Percentiles rank a stretch among this genome's conserved stretches.
These are phyloP conservation scores for Talaromyces sp. DNA, from an alignment of 2,329 filamentous ascomycete genomes.

Conservation along the genomic window DNA sequence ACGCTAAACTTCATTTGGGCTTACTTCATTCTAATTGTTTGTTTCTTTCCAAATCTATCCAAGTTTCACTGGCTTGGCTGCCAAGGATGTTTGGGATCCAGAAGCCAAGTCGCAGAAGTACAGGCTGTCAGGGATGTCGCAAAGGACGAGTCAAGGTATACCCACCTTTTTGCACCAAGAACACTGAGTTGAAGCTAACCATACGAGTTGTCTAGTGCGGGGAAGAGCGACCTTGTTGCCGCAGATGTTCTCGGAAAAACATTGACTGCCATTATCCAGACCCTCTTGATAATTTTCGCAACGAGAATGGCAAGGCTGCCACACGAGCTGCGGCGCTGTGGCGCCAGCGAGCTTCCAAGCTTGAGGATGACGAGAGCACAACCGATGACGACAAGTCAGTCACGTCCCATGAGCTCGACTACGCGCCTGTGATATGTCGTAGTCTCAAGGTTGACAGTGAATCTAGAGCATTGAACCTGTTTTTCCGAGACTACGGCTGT, in stretches of 20 bases:
- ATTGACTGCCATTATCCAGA: neutral
- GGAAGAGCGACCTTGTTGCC: neutral
- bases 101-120: neutral
- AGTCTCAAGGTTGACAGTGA: neutral
- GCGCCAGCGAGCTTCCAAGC: neutral
- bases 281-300: constrained; percentile 4
- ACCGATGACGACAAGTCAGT: neutral
- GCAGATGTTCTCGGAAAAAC: neutral
- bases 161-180: neutral
- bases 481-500: constrained; percentile 1
- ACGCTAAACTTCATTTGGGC: neutral
- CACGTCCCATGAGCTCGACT: neutral
- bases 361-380: neutral
- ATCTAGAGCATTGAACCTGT: neutral
- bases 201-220: neutral
- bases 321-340: neutral
- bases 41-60: neutral
- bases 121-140: neutral
- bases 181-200: neutral
- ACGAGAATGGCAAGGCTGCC: neutral
- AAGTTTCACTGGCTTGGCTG: neutral
- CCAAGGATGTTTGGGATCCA: neutral
- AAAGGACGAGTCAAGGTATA: neutral
- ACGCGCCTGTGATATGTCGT: neutral
- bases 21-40: neutral